phyloP scores from a whole-genome alignment of 768 basidiomycete species.

The Leccinellum luteum region DNA sequence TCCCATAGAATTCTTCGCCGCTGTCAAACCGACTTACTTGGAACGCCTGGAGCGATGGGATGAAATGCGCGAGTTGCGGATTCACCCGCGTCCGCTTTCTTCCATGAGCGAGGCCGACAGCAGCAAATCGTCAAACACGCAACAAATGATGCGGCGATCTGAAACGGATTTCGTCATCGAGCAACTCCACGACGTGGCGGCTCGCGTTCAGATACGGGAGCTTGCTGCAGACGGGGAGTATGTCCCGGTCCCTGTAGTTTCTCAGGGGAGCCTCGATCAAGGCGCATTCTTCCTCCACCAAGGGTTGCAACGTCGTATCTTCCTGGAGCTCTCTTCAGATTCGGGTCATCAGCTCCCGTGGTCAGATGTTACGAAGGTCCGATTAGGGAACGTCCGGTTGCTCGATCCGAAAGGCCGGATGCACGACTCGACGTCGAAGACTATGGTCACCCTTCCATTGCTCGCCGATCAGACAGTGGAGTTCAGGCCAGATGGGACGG shows the following conservation, averaged over 20 bases:
- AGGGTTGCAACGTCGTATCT: slow-evolving; percentile 84
- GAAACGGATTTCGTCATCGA: slow-evolving; percentile 89
- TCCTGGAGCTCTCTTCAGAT: slow-evolving; percentile 75
- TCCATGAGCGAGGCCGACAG: slow-evolving; percentile 32
- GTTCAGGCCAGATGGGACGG: slow-evolving; percentile 84
- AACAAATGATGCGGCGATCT: slow-evolving; percentile 85
- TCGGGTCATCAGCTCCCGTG: slow-evolving; percentile 90
- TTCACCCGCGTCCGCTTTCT: slow-evolving; percentile 38
- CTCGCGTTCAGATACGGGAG: slow-evolving; percentile 84
- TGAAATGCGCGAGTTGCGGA: slow-evolving; percentile 79
- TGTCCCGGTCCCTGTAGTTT: slow-evolving; percentile 76
- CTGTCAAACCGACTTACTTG: slow-evolving; percentile 76
- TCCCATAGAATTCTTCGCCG: slow-evolving; percentile 88
- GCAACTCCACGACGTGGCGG: slow-evolving; percentile 88
- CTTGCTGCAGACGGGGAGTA: slow-evolving; percentile 84
- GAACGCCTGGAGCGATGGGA: slow-evolving; percentile 93
- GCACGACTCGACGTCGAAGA: slow-evolving; percentile 73
- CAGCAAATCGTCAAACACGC: slow-evolving; percentile 41
- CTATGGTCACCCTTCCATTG: slow-evolving; percentile 69
- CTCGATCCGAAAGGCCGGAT: slow-evolving; percentile 80
- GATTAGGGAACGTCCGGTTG: slow-evolving; percentile 80
- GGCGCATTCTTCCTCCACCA: slow-evolving; percentile 90
- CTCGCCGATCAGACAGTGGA: slow-evolving; percentile 69
- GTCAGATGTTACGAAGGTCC: slow-evolving; percentile 73
- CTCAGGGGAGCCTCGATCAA: slow-evolving; percentile 70